phyloP scores from a whole-genome alignment of 2,329 filamentous ascomycete genomes.

The Pyrenophora teres region DNA sequence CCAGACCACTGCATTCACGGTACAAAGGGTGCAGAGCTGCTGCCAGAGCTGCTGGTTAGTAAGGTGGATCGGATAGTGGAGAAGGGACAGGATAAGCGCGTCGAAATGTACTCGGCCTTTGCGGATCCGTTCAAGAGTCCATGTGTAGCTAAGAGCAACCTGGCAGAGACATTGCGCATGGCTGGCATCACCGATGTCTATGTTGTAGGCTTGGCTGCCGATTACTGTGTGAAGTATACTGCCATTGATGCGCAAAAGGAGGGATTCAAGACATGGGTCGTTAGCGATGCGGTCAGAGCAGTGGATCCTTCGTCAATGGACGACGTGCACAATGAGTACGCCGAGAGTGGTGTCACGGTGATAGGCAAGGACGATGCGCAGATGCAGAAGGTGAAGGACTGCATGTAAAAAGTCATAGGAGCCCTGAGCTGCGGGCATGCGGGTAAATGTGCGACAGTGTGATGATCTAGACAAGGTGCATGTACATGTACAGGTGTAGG shows the following conservation, averaged over 20 bases:
- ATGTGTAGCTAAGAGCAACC: constrained; percentile 62
- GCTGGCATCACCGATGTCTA: constrained; percentile 76
- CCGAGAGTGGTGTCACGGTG: constrained; percentile 64
- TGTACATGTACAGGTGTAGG: not conserved
- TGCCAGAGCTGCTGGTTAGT: constrained; percentile 68
- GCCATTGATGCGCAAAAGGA: constrained; percentile 76
- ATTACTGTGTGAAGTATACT: constrained; percentile 86
- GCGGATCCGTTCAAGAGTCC: constrained; percentile 74
- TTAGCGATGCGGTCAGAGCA: constrained; percentile 77
- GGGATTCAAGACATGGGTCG: constrained; percentile 76
- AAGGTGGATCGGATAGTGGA: constrained; percentile 70
- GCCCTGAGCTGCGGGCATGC: not conserved
- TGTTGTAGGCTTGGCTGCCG: constrained; percentile 82
- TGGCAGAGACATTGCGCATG: constrained; percentile 63
- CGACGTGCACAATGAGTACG: constrained; percentile 59
- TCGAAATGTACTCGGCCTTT: constrained; percentile 96
- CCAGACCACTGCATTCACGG: constrained; percentile 84
- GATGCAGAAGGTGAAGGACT: constrained; percentile 55
- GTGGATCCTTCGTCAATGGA: constrained; percentile 69
- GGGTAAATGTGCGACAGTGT: constrained; percentile 1
- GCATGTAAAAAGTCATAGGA: constrained; percentile 2
- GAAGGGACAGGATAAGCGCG: constrained; percentile 73
- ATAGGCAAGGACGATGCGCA: constrained; percentile 63
- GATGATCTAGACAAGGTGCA: constrained; percentile 1
- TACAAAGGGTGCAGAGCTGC: constrained; percentile 72